Conservation (phyloP, 371 early-diverging fungal genomes). For the Lichtheimia ramosa region DNA sequence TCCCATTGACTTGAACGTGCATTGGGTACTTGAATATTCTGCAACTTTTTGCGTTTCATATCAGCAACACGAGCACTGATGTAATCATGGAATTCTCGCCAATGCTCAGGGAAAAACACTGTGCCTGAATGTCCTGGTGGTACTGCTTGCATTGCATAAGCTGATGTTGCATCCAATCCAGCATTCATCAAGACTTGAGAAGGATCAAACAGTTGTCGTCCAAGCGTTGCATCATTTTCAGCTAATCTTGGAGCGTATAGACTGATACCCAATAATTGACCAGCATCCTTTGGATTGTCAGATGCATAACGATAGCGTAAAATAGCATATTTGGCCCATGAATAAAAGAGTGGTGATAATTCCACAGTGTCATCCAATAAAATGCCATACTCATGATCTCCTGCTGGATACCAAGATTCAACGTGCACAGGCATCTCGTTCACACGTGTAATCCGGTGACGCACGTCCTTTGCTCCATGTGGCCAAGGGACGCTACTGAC, state of each 20-base stretch:
- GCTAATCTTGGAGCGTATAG: slow-evolving; percentile 55
- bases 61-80: slow-evolving; percentile 57
- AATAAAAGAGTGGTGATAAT: slow-evolving; percentile 57
- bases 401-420: slow-evolving; percentile 65
- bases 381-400: slow-evolving; percentile 59
- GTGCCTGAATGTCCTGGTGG: slow-evolving; percentile 46
- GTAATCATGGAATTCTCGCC: slow-evolving; percentile 70
- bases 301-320: slow-evolving; percentile 52
- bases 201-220: slow-evolving; percentile 24
- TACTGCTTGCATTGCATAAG: slow-evolving; percentile 56
- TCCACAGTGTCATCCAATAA: slow-evolving; percentile 59
- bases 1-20: slow-evolving; percentile 57
- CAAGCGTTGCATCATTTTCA: slow-evolving; percentile 31
- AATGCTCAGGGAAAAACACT: slow-evolving; percentile 66
- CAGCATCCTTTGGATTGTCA: slow-evolving; percentile 21
- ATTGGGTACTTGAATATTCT: slow-evolving; percentile 45
- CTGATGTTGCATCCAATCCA: slow-evolving; percentile 30
- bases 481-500: slow-evolving; percentile 53
- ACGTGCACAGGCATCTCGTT: slow-evolving; percentile 58
- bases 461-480: slow-evolving; percentile 47
- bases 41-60: slow-evolving; percentile 35
- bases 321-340: slow-evolving; percentile 59
- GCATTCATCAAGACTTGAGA: slow-evolving; percentile 21
- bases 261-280: slow-evolving; percentile 59
- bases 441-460: slow-evolving; percentile 56